Conservation (phyloP, 2,329 filamentous ascomycete species). For the Gnomoniopsis sp. region DNA sequence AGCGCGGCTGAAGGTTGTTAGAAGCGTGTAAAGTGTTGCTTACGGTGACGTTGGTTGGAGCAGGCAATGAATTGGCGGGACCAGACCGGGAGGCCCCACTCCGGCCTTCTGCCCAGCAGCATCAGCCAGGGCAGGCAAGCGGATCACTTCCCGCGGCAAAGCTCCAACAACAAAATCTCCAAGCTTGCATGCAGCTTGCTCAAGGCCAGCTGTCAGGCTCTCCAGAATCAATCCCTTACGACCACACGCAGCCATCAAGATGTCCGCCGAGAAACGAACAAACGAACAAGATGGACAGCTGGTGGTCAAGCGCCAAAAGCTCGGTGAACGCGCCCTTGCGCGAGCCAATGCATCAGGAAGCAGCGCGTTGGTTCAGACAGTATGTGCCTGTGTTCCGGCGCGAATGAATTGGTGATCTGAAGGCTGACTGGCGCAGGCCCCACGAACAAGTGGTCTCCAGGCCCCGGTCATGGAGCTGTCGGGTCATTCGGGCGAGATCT, state of each 20-base stretch:
- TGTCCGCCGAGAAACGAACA: constrained; percentile 90
- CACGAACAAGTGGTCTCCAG: constrained; percentile 77
- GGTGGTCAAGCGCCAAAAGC: constrained; percentile 85
- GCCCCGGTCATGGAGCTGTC: constrained; percentile 93
- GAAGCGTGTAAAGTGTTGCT: background rate
- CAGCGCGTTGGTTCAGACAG: constrained; percentile 47
- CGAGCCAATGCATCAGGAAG: constrained; percentile 47
- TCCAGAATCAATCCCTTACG: background rate
- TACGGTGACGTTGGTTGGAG: background rate
- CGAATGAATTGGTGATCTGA: constrained; percentile 17
- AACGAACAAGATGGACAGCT: constrained; percentile 80
- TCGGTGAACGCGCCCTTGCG: constrained; percentile 48
- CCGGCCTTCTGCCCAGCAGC: too few species aligned
- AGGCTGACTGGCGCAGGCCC: constrained; percentile 50
- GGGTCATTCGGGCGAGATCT: constrained; percentile 81
- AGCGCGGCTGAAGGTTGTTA: background rate
- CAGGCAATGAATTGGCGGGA: background rate
- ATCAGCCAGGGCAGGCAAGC: constrained; percentile 11
- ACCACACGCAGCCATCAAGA: constrained; percentile 32
- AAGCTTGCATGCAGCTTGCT: background rate
- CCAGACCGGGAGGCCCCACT: too few species aligned
- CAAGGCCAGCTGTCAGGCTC: background rate
- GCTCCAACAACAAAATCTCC: constrained; percentile 7
- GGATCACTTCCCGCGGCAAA: background rate
- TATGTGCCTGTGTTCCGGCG: constrained; percentile 29